A percentile compares a stretch with the other conserved stretches of the same genome.
phyloP scores from a whole-genome alignment of 2,329 filamentous ascomycete genomes.

The Coniochaeta ligniaria region DNA sequence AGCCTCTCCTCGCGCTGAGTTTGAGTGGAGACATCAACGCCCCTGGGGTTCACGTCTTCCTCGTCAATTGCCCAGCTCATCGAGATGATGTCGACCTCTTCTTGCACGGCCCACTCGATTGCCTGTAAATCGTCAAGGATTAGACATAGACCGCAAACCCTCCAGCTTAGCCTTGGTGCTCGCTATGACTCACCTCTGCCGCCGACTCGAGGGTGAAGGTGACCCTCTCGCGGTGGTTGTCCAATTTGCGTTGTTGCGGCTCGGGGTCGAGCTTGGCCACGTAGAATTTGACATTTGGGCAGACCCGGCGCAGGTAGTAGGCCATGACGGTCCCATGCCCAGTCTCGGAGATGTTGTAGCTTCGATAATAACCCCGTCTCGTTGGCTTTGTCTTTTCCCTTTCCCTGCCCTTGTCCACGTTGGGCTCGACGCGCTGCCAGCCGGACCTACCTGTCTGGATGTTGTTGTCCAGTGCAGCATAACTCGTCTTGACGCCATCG shows the following conservation, averaged over 20 bases:
- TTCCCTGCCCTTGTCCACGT: no score
- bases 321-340: conserved; percentile 1
- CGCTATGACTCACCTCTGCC: neutral
- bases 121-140: neutral
- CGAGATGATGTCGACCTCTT: conserved; percentile 4
- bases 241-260: neutral
- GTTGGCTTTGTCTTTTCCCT: neutral
- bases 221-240: neutral
- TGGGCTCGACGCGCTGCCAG: neutral
- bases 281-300: neutral
- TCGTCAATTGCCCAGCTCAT: conserved; percentile 6
- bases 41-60: neutral
- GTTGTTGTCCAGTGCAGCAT: neutral
- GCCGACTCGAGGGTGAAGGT: neutral
- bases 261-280: neutral
- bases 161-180: neutral
- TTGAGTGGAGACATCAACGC: neutral
- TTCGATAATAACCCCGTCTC: neutral
- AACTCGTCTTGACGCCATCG: neutral
- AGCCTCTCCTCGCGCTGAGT: neutral
- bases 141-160: neutral
- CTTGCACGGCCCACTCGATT: conserved; percentile 3
- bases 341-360: neutral
- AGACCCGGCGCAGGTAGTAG: neutral
- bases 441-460: neutral